A percentile compares a stretch with the other conserved stretches of the same genome.
phyloP scores from a whole-genome alignment of 169 alveolate genomes.

The Besnoitia besnoiti region DNA sequence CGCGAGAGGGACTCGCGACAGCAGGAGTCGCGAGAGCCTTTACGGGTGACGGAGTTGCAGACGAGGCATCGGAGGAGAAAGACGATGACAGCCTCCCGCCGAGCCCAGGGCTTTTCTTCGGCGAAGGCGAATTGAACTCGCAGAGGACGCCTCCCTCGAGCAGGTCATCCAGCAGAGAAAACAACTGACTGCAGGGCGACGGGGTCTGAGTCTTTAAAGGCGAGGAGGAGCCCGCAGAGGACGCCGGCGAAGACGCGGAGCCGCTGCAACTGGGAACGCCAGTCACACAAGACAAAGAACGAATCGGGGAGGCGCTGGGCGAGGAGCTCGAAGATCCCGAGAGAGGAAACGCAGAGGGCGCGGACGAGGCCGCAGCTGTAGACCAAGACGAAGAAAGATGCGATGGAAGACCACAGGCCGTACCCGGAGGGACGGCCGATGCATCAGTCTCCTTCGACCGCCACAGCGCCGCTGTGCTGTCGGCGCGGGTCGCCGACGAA shows the following conservation, averaged over 20 bases:
- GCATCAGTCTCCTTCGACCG: no score
- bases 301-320: not conserved
- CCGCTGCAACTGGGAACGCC: not conserved
- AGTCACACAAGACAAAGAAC: not conserved
- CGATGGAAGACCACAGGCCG: no score
- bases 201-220: not conserved
- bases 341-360: not conserved
- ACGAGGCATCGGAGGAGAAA: not conserved
- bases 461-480: no score
- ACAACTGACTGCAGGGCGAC: not conserved
- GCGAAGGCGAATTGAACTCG: not conserved
- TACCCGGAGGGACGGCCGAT: no score
- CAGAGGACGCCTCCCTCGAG: not conserved
- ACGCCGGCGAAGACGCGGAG: not conserved
- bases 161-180: not conserved
- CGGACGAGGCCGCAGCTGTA: not conserved
- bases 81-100: not conserved
- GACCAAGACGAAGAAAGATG: no score
- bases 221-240: not conserved
- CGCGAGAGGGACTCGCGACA: no score
- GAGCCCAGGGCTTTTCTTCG: not conserved
- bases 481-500: no score
- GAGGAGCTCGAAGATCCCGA: not conserved
- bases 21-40: no score
- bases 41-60: no score